phyloP scores from a whole-genome alignment of 257 asterid genomes.

The Sherardia arvensis region DNA sequence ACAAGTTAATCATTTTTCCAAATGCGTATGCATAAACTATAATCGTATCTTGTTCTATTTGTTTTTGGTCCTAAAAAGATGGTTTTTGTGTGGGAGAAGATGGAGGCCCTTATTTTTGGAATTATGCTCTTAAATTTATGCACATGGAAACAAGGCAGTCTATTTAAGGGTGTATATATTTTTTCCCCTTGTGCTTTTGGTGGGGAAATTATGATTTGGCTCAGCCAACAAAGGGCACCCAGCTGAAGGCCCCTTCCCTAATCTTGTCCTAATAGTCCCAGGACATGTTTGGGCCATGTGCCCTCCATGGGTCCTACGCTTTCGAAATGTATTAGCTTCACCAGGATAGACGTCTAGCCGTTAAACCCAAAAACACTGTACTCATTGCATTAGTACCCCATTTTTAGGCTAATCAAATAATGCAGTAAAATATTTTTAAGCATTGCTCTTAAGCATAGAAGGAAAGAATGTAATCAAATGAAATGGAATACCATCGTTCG shows the following conservation, averaged over 20 bases:
- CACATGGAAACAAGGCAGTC: constrained; percentile 43
- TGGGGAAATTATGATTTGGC: constrained; percentile 34
- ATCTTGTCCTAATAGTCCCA: constrained; percentile 45
- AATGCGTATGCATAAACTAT: neutral
- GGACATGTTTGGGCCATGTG: constrained; percentile 41
- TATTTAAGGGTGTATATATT: constrained; percentile 15
- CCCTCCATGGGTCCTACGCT: constrained; percentile 33
- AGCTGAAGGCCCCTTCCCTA: constrained; percentile 17
- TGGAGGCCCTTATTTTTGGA: constrained; percentile 20
- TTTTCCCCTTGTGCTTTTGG: constrained; percentile 20
- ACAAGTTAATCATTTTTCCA: neutral
- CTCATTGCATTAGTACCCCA: neutral
- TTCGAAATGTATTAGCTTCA: constrained; percentile 7
- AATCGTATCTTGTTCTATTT: neutral
- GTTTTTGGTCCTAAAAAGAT: constrained; percentile 3
- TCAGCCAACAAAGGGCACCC: constrained; percentile 28
- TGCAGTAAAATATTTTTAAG: no score
- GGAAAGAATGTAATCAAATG: no score
- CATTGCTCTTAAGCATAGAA: no score
- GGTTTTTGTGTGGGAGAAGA: neutral
- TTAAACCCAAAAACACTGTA: neutral
- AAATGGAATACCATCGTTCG: no score
- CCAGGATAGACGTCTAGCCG: neutral
- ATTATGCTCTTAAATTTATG: constrained; percentile 36
- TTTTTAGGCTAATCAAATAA: neutral